A percentile compares a stretch with the other conserved stretches of the same genome.
Evolutionary conservation across 345 rosid genomes (phyloP).

Genomic region (Syzygium aqueum): DNA sequence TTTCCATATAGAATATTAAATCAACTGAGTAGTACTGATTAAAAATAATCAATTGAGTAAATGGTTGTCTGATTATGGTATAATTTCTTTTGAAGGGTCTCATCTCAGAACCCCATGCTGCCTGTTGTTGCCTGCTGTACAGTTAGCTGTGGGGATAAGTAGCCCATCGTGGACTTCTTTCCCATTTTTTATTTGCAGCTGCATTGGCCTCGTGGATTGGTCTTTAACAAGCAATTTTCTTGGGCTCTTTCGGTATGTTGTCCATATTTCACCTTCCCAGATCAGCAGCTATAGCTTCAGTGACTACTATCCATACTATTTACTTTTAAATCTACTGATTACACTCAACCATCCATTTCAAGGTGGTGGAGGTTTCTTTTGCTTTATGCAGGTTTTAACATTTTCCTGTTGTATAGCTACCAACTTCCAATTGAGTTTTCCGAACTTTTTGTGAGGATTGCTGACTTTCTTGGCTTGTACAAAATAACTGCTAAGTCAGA

Average conservation of each 20-base stretch:
- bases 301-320: neutral
- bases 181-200: conserved; percentile 44
- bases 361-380: conserved; percentile 50
- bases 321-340: neutral
- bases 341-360: conserved; percentile 9
- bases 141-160: conserved; percentile 42
- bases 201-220: conserved; percentile 46
- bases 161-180: conserved; percentile 52
- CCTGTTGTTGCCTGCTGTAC: conserved; percentile 35
- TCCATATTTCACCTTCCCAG: neutral
- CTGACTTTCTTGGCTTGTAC: conserved; percentile 31
- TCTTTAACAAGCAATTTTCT: conserved; percentile 44
- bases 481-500: conserved; percentile 33
- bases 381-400: conserved; percentile 34
- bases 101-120: conserved; percentile 34
- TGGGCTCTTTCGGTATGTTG: conserved; percentile 39
- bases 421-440: conserved; percentile 34
- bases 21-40: neutral
- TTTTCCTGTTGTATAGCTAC: conserved; percentile 32
- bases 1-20: neutral
- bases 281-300: neutral
- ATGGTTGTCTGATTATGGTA: neutral
- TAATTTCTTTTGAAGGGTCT: conserved; percentile 33
- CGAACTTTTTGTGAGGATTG: conserved; percentile 15
- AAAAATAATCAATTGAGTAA: neutral